Evolutionary conservation across 148 eudicot species (phyloP).

Genomic region (Fagopyrum esculentum): DNA sequence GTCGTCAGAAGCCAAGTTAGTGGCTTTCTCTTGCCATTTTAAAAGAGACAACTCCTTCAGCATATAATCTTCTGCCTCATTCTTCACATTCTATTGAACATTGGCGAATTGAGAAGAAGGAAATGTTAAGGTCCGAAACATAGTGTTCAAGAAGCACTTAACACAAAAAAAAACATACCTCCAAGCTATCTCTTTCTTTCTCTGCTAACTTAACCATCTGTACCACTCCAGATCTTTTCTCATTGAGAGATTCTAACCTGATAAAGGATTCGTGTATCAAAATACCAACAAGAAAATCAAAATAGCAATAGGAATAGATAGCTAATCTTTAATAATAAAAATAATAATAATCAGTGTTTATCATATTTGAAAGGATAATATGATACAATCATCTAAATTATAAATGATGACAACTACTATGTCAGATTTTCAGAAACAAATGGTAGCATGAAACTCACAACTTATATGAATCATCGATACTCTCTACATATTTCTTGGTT

Average conservation of each 20-base stretch:
- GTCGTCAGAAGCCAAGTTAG: conserved; percentile 72
- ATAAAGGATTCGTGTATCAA: neutral
- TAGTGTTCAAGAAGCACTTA: neutral
- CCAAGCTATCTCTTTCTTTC: conserved; percentile 86
- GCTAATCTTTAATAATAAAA: neutral
- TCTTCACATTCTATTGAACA: conserved; percentile 61
- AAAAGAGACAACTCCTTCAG: conserved; percentile 68
- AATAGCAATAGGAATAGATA: neutral
- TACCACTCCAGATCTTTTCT: conserved; percentile 88
- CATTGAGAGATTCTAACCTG: conserved; percentile 84
- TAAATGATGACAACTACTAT: conserved; percentile 3
- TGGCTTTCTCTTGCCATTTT: conserved; percentile 95
- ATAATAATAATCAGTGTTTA: neutral
- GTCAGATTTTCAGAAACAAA: neutral
- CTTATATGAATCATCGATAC: conserved; percentile 77
- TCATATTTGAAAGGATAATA: neutral
- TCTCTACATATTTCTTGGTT: conserved; percentile 89
- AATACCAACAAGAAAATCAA: neutral
- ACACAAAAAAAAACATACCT: conserved; percentile 31
- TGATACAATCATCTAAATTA: neutral
- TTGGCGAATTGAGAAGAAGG: neutral
- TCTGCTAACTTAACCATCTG: conserved; percentile 98
- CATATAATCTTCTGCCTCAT: conserved; percentile 95
- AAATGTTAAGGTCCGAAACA: neutral
- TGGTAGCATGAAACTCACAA: conserved; percentile 45